phyloP scores from a whole-genome alignment of 495 filamentous ascomycete species.

The Penicillium verhagenii region DNA sequence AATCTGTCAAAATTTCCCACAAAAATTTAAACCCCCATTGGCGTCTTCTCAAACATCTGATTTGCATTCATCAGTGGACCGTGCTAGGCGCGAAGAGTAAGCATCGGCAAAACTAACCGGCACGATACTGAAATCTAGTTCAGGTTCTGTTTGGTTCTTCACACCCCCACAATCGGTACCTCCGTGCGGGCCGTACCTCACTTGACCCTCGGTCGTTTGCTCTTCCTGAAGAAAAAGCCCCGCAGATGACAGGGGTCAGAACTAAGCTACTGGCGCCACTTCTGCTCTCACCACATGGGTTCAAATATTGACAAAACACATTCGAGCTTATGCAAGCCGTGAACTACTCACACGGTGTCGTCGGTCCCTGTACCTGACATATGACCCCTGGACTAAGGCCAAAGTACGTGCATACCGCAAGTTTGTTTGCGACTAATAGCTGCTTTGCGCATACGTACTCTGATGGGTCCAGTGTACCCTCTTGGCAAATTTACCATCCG shows the following conservation, averaged over 20 bases:
- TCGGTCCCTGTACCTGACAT: not conserved
- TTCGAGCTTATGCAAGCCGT: not conserved
- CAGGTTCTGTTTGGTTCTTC: not conserved
- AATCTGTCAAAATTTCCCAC: too few relatives aligned
- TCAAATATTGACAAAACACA: not conserved
- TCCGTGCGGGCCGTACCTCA: not conserved
- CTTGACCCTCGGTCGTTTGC: not conserved
- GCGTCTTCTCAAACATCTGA: not conserved
- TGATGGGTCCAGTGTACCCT: not conserved
- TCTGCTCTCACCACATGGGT: not conserved
- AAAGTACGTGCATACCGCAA: not conserved
- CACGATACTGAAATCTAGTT: not conserved
- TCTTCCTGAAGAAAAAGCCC: not conserved
- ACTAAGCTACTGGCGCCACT: not conserved
- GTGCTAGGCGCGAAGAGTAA: not conserved
- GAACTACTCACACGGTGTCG: not conserved
- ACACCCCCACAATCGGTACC: not conserved
- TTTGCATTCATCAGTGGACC: not conserved
- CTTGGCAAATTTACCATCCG: not conserved
- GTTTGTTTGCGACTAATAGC: not conserved
- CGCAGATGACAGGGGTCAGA: not conserved
- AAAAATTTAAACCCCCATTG: not conserved
- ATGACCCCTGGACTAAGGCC: not conserved
- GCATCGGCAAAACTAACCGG: not conserved
- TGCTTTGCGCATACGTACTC: not conserved